Evolutionary conservation across 2,329 filamentous ascomycete genomes (phyloP).

Genomic region (Cladosporium sp.): DNA sequence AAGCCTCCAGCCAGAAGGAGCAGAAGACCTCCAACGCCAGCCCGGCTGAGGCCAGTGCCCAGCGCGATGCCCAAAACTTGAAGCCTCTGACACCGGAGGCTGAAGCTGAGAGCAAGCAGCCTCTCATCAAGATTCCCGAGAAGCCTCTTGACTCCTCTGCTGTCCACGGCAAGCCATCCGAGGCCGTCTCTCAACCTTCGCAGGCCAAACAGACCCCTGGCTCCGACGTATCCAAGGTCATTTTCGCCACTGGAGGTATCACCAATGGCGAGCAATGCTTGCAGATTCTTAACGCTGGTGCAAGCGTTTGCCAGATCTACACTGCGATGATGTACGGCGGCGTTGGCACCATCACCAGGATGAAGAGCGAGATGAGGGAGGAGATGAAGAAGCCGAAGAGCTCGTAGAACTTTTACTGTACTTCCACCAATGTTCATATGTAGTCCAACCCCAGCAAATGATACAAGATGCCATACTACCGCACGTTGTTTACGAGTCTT

Average conservation of each 20-base stretch:
- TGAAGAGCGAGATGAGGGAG: slow-evolving; percentile 48
- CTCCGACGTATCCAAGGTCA: slow-evolving; percentile 58
- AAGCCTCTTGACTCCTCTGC: slow-evolving; percentile 11
- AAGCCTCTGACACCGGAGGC: slow-evolving; percentile 28
- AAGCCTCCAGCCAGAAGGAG: background rate
- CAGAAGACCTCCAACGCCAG: slow-evolving; percentile 12
- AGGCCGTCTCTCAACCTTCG: slow-evolving; percentile 12
- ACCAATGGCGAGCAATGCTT: slow-evolving; percentile 81
- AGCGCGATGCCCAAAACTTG: slow-evolving; percentile 28
- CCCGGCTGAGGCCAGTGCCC: slow-evolving; percentile 21
- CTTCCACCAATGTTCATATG: slow-evolving; percentile 4
- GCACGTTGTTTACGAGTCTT: background rate
- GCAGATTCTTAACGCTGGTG: slow-evolving; percentile 78
- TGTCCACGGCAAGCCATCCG: slow-evolving; percentile 20
- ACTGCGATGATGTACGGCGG: slow-evolving; percentile 67
- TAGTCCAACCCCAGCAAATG: background rate
- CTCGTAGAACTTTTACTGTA: slow-evolving; percentile 1
- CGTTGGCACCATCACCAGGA: slow-evolving; percentile 53
- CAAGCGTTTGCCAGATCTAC: slow-evolving; percentile 65
- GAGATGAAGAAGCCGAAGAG: slow-evolving; percentile 26
- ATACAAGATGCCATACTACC: background rate
- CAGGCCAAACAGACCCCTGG: slow-evolving; percentile 21
- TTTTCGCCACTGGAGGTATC: slow-evolving; percentile 92
- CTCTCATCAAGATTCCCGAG: slow-evolving; percentile 29
- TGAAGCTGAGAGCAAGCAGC: slow-evolving; percentile 27